A percentile compares a stretch with the other conserved stretches of the same genome.
Evolutionary conservation across 441 rosid genomes (phyloP).

Genomic region (Syzygium syzygioides): DNA sequence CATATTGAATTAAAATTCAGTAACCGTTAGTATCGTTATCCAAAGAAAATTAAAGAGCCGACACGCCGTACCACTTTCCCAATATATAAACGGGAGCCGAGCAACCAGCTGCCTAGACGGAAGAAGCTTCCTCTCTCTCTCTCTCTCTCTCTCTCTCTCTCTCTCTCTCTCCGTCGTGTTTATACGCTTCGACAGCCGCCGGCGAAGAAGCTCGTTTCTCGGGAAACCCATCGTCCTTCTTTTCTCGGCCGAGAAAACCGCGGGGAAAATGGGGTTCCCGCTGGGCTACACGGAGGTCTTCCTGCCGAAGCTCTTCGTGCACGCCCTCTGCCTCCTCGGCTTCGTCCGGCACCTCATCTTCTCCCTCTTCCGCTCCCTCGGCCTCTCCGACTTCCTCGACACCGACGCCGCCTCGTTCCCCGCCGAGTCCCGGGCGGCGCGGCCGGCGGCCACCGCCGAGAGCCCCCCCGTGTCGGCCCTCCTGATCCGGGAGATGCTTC

Average conservation of each 20-base stretch:
- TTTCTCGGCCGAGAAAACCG: not conserved
- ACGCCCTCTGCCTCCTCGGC: constrained; percentile 61
- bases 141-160: not conserved
- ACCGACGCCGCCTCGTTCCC: constrained; percentile 29
- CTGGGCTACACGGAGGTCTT: constrained; percentile 75
- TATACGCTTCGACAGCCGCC: not conserved
- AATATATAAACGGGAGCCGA: not conserved
- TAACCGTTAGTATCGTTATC: rapidly evolving
- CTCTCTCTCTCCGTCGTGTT: not conserved
- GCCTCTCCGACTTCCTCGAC: constrained; percentile 80
- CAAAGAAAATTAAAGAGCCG: not conserved
- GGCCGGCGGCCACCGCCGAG: constrained; percentile 14
- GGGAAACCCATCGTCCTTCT: not conserved
- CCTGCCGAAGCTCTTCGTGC: constrained; percentile 66
- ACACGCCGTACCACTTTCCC: not conserved
- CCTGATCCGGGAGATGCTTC: constrained; percentile 78
- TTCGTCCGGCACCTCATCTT: constrained; percentile 46
- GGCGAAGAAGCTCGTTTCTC: not conserved
- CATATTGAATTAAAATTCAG: too few species aligned
- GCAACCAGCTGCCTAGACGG: not conserved
- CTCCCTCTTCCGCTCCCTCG: constrained; percentile 44
- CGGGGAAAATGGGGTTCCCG: constrained; percentile 70
- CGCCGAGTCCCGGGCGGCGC: constrained; percentile 12
- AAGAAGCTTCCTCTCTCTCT: not conserved
- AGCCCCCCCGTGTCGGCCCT: constrained; percentile 41